These are phyloP conservation scores for Phaeosphaeriaceae sp. DNA, from an alignment of 2,329 filamentous ascomycete species.

Conservation along the genomic window DNA sequence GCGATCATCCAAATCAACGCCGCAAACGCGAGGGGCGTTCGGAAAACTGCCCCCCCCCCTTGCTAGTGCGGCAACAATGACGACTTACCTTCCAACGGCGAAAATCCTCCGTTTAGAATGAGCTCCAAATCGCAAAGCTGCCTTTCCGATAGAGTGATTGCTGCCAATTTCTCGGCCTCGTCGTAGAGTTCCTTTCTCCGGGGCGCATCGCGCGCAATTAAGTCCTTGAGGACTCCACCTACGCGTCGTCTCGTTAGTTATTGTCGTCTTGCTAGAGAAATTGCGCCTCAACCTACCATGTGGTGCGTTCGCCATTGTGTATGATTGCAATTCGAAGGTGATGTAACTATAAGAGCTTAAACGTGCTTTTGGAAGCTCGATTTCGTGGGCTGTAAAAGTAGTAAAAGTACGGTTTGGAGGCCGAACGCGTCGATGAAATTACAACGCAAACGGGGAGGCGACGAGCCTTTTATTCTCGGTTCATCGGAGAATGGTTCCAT, in stretches of 20 bases:
- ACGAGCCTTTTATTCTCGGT: conserved; percentile 19
- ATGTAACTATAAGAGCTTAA: no score
- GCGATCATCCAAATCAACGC: conserved; percentile 22
- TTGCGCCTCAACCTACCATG: conserved; percentile 50
- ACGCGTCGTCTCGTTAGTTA: conserved; percentile 23
- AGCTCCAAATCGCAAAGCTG: conserved; percentile 98
- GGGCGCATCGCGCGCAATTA: conserved; percentile 89
- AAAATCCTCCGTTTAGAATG: conserved; percentile 97
- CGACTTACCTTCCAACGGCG: conserved; percentile 86
- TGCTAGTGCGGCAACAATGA: conserved; percentile 17
- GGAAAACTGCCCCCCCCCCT: conserved; percentile 9
- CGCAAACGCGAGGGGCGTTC: conserved; percentile 37
- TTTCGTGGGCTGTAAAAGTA: neutral
- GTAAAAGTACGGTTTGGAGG: neutral
- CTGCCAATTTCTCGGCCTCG: conserved; percentile 86
- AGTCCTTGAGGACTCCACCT: conserved; percentile 96
- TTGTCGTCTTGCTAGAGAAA: neutral
- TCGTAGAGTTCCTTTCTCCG: conserved; percentile 77
- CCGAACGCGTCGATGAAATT: conserved; percentile 2
- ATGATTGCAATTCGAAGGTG: no score
- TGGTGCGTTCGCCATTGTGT: conserved; percentile 58
- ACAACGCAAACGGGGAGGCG: conserved; percentile 3
- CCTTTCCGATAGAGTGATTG: conserved; percentile 84
- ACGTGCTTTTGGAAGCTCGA: neutral
- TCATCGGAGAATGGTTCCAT: neutral